A percentile compares a stretch with the other conserved stretches of the same genome.
Evolutionary conservation across 352 stramenopile genomes (phyloP).

Genomic region (Phytophthora cactorum): DNA sequence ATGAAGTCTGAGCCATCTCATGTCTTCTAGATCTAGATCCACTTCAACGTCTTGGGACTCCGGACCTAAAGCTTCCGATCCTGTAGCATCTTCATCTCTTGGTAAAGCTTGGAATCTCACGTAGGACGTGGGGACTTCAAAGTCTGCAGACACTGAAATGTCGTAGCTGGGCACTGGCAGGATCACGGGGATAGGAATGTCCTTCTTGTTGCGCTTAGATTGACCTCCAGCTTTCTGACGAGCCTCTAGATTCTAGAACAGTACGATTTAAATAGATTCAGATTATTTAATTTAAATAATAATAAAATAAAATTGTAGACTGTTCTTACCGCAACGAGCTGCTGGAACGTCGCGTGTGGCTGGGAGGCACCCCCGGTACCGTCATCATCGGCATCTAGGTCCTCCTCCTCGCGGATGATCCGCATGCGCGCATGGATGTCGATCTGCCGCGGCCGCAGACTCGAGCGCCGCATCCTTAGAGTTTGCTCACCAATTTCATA

Average conservation of each 20-base stretch:
- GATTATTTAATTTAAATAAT: slow-evolving; percentile 7
- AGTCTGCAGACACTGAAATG: slow-evolving; percentile 67
- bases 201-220: slow-evolving; percentile 81
- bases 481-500: slow-evolving; percentile 20
- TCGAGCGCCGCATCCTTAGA: slow-evolving; percentile 75
- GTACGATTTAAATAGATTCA: not conserved
- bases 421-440: slow-evolving; percentile 88
- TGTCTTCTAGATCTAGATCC: slow-evolving; percentile 84
- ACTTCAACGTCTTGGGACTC: slow-evolving; percentile 68
- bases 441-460: slow-evolving; percentile 86
- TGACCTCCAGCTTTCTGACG: slow-evolving; percentile 44
- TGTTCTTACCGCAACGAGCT: slow-evolving; percentile 67
- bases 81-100: slow-evolving; percentile 31
- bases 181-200: slow-evolving; percentile 88
- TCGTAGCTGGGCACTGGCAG: slow-evolving; percentile 73
- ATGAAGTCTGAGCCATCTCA: slow-evolving; percentile 87
- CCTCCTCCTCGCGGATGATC: slow-evolving; percentile 83
- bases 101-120: slow-evolving; percentile 82
- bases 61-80: slow-evolving; percentile 27
- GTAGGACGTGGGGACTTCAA: slow-evolving; percentile 80
- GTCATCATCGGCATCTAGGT: slow-evolving; percentile 79
- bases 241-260: slow-evolving; percentile 61
- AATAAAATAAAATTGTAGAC: not conserved
- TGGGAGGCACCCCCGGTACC: slow-evolving; percentile 28
- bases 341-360: slow-evolving; percentile 67